Percentiles rank a stretch among this genome's conserved stretches.
Evolutionary conservation across 805 yeast species (phyloP).

Genomic region (Yamadazyma paraphyllophila): DNA sequence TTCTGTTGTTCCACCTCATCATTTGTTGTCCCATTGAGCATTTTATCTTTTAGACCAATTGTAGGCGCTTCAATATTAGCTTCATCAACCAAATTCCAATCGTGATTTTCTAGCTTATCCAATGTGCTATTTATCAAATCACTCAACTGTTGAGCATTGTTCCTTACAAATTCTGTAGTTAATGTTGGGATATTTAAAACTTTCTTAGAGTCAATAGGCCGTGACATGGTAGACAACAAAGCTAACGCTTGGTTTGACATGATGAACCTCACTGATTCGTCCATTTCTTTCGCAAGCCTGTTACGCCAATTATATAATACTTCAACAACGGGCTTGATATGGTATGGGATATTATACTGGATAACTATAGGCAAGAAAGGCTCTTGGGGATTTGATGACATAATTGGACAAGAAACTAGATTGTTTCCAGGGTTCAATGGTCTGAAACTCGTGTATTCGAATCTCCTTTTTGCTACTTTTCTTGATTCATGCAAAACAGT

Average conservation of each 20-base stretch:
- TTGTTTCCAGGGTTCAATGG: slow-evolving; percentile 25
- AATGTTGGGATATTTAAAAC: slow-evolving; percentile 48
- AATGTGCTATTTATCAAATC: slow-evolving; percentile 49
- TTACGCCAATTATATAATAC: slow-evolving; percentile 84
- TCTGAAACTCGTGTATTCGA: slow-evolving; percentile 73
- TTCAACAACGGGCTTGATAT: slow-evolving; percentile 54
- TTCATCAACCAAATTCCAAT: slow-evolving; percentile 35
- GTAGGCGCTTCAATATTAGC: slow-evolving; percentile 10
- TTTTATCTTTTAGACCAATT: background rate
- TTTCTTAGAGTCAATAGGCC: slow-evolving; percentile 58
- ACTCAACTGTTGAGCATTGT: slow-evolving; percentile 57
- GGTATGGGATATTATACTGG: slow-evolving; percentile 61
- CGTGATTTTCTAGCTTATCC: slow-evolving; percentile 31
- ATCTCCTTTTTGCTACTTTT: slow-evolving; percentile 74
- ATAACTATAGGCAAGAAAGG: slow-evolving; percentile 66
- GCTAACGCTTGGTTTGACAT: slow-evolving; percentile 80
- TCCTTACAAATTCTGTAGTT: slow-evolving; percentile 55
- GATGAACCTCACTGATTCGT: slow-evolving; percentile 80
- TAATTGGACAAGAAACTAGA: slow-evolving; percentile 48
- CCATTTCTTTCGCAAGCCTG: slow-evolving; percentile 63
- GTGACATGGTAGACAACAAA: slow-evolving; percentile 49
- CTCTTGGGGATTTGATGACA: slow-evolving; percentile 46
- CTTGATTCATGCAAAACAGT: slow-evolving; percentile 73
- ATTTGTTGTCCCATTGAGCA: background rate
- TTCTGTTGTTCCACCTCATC: background rate